phyloP scores from a whole-genome alignment of 2,329 filamentous ascomycete genomes.

The Paecilomyces formosus region DNA sequence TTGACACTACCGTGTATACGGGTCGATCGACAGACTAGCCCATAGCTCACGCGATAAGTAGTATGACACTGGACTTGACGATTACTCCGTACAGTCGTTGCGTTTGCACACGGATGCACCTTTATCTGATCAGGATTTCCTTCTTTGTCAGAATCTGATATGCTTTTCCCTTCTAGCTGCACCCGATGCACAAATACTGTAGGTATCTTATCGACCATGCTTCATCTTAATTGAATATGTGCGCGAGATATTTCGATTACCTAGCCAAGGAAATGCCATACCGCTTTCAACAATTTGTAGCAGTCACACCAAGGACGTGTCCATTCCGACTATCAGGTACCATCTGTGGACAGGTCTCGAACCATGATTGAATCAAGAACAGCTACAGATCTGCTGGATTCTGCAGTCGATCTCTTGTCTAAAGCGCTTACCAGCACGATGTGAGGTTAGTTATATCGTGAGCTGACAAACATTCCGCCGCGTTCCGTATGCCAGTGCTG shows the following conservation, averaged over 20 bases:
- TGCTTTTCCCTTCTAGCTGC: background rate
- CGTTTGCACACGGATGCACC: background rate
- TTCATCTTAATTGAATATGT: no score
- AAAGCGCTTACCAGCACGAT: background rate
- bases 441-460: background rate
- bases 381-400: background rate
- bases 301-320: background rate
- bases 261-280: no score
- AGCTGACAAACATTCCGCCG: background rate
- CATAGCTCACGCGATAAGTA: background rate
- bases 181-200: background rate
- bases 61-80: background rate
- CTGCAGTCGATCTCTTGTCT: background rate
- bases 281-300: background rate
- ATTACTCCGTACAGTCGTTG: background rate
- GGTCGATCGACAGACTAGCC: background rate
- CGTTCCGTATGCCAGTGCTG: background rate
- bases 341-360: background rate
- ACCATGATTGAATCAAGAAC: background rate
- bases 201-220: no score
- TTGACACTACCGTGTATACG: background rate
- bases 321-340: background rate
- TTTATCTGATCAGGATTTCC: background rate
- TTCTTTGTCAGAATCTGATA: background rate
- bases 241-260: no score